phyloP scores from a whole-genome alignment of 2,329 filamentous ascomycete genomes.

The Leptosphaerulina australis region DNA sequence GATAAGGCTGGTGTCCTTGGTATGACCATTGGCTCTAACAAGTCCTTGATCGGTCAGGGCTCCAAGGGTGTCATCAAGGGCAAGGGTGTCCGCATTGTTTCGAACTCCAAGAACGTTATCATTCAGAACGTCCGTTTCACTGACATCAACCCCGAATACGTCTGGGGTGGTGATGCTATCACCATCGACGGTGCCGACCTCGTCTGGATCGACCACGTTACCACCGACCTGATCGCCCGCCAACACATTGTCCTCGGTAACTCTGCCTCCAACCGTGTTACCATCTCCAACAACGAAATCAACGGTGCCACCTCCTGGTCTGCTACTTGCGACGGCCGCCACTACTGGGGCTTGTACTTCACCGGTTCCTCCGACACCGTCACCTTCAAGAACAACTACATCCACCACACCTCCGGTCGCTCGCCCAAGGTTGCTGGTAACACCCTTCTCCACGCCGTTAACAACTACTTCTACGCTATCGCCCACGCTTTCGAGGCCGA shows the following conservation, averaged over 20 bases:
- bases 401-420: conserved; percentile 64
- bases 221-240: conserved; percentile 63
- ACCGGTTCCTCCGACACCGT: conserved; percentile 62
- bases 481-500: conserved; percentile 63
- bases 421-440: conserved; percentile 62
- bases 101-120: conserved; percentile 60
- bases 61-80: conserved; percentile 62
- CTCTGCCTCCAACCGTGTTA: conserved; percentile 60
- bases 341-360: conserved; percentile 66
- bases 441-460: conserved; percentile 65
- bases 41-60: conserved; percentile 62
- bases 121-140: conserved; percentile 54
- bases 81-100: conserved; percentile 59
- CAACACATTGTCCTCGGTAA: conserved; percentile 67
- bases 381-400: conserved; percentile 66
- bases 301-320: conserved; percentile 62
- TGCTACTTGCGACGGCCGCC: conserved; percentile 63
- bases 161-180: conserved; percentile 47
- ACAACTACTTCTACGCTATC: conserved; percentile 66
- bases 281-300: conserved; percentile 66
- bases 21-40: conserved; percentile 63
- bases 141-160: conserved; percentile 44
- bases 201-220: conserved; percentile 39
- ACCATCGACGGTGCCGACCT: conserved; percentile 38
- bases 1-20: conserved; percentile 60